Evolutionary conservation across 371 early-diverging fungal species (phyloP).

Genomic region (Thermomucor indicae-seudaticae): DNA sequence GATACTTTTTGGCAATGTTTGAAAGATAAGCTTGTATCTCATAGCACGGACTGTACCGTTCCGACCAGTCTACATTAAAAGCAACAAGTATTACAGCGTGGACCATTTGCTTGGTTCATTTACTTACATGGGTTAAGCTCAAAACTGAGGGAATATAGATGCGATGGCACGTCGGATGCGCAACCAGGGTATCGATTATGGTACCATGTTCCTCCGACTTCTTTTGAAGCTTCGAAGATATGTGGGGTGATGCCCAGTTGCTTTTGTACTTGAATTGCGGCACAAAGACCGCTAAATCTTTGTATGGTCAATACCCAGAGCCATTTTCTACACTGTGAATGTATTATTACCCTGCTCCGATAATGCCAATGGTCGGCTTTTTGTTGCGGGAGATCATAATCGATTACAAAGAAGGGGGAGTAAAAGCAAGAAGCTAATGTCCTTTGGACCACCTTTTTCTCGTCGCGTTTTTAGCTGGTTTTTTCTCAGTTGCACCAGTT

Average conservation of each 20-base stretch:
- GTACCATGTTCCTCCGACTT: slow-evolving; percentile 61
- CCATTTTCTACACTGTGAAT: not conserved
- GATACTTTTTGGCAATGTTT: slow-evolving; percentile 39
- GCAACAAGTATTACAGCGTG: not conserved
- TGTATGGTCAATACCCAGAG: not conserved
- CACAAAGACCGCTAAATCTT: slow-evolving; percentile 55
- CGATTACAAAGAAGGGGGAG: no score
- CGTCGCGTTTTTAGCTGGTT: no score
- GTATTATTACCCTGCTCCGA: slow-evolving; percentile 27
- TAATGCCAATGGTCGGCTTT: slow-evolving; percentile 9
- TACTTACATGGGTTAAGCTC: slow-evolving; percentile 47
- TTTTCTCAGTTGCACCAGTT: no score
- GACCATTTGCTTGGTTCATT: no score
- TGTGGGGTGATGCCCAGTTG: slow-evolving; percentile 38
- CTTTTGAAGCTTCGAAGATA: slow-evolving; percentile 48
- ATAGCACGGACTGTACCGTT: slow-evolving; percentile 25
- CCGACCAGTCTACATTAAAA: slow-evolving; percentile 40
- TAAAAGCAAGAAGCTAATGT: no score
- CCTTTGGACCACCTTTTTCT: no score
- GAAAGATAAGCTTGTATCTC: slow-evolving; percentile 52
- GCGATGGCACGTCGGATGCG: slow-evolving; percentile 56
- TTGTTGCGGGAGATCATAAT: no score
- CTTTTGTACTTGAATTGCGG: slow-evolving; percentile 51
- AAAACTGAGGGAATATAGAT: slow-evolving; percentile 49
- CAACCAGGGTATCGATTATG: slow-evolving; percentile 55